A percentile compares a stretch with the other conserved stretches of the same genome.
These are phyloP conservation scores for Camellia japonica DNA, from an alignment of 148 eudicot genomes.

Conservation along the genomic window DNA sequence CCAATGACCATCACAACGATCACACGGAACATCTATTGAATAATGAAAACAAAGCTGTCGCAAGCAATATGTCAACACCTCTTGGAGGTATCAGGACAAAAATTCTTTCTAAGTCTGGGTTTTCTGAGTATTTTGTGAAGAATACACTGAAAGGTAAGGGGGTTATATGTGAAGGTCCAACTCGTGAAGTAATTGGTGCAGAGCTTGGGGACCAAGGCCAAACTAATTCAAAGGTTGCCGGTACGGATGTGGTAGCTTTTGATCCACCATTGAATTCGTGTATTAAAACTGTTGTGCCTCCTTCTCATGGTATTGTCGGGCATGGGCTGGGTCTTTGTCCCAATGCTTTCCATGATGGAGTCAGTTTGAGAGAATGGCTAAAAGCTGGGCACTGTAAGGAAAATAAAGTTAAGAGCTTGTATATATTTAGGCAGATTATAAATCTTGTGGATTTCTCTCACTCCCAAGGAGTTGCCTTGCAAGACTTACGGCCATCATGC, in stretches of 20 bases:
- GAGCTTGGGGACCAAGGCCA: conserved; percentile 28
- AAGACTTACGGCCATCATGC: conserved; percentile 73
- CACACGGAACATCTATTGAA: conserved; percentile 20
- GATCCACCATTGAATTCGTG: conserved; percentile 27
- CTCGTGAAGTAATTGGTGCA: conserved; percentile 26
- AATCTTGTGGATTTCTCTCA: conserved; percentile 62
- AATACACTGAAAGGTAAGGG: conserved; percentile 79
- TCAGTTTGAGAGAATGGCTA: conserved; percentile 84
- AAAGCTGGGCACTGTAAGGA: conserved; percentile 37
- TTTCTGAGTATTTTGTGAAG: conserved; percentile 70
- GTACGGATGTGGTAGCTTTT: conserved; percentile 23
- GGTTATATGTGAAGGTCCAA: conserved; percentile 48
- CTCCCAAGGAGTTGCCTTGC: conserved; percentile 60
- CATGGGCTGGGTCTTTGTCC: conserved; percentile 16
- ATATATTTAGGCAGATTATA: conserved; percentile 63
- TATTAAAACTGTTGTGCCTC: conserved; percentile 19
- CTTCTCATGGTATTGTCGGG: conserved; percentile 14
- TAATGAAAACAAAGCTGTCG: conserved; percentile 29
- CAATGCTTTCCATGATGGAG: conserved; percentile 35
- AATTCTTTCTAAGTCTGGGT: conserved; percentile 72
- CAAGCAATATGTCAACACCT: conserved; percentile 25
- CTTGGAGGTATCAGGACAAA: conserved; percentile 69
- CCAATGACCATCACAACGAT: conserved; percentile 21
- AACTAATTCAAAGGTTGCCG: conserved; percentile 22
- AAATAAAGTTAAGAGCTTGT: conserved; percentile 48